phyloP scores from a whole-genome alignment of 345 rosid genomes.

The Streptanthus diversifolius region DNA sequence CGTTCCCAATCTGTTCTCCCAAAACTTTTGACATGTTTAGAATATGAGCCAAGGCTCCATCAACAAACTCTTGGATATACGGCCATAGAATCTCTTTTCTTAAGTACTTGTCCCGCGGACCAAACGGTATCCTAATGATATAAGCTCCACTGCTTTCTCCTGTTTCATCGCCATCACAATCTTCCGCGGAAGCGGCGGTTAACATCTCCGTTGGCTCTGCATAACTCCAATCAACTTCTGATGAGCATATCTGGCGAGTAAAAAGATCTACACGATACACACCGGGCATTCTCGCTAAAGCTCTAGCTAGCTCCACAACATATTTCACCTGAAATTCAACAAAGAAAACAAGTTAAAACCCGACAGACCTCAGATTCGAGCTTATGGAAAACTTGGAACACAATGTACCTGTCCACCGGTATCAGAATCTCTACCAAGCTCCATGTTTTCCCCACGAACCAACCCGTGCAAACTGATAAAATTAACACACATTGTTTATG shows the following conservation, averaged over 20 bases:
- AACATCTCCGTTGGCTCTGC: constrained; percentile 99
- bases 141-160: constrained; percentile 98
- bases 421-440: constrained; percentile 97
- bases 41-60: constrained; percentile 86
- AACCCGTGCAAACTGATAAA: constrained; percentile 76
- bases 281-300: constrained; percentile 94
- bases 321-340: constrained; percentile 66
- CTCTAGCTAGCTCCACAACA: constrained; percentile 93
- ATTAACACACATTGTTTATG: not conserved
- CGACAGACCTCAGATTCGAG: not conserved
- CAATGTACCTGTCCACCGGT: constrained; percentile 90
- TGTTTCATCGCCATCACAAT: constrained; percentile 53
- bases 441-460: constrained; percentile 97
- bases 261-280: constrained; percentile 95
- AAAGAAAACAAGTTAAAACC: not conserved
- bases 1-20: constrained; percentile 84
- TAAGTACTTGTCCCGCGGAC: constrained; percentile 82
- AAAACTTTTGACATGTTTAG: constrained; percentile 89
- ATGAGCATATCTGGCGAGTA: constrained; percentile 76
- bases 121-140: constrained; percentile 88
- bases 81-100: constrained; percentile 88
- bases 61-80: constrained; percentile 86
- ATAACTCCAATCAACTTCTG: constrained; percentile 97
- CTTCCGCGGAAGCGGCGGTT: constrained; percentile 51
- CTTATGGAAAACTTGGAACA: not conserved